Evolutionary conservation across 208 protist species (phyloP).

Genomic region (Histomonas meleagridis): DNA sequence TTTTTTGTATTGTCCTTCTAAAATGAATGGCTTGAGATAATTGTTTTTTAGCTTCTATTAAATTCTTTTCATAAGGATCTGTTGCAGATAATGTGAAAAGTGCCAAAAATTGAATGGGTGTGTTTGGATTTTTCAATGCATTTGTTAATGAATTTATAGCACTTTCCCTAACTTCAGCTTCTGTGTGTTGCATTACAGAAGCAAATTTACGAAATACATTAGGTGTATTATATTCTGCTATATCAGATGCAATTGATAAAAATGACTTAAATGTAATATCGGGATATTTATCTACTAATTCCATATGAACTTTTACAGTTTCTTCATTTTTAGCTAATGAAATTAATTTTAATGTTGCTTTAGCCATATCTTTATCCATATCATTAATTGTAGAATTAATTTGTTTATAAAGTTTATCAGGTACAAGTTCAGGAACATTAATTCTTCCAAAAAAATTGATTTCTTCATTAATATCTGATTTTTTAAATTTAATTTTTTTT

Average conservation of each 20-base stretch:
- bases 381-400: neutral
- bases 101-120: neutral
- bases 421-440: neutral
- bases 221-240: neutral
- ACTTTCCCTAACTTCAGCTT: neutral
- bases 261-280: neutral
- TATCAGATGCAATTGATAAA: neutral
- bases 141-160: neutral
- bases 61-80: neutral
- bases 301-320: neutral
- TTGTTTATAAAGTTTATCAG: neutral
- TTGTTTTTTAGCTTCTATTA: neutral
- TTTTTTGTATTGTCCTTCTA: neutral
- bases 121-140: neutral
- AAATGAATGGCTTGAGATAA: neutral
- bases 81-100: neutral
- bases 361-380: neutral
- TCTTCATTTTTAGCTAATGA: neutral
- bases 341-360: neutral
- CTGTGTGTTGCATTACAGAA: neutral
- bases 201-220: neutral
- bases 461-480: neutral
- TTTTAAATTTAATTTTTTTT: neutral
- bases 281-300: neutral
- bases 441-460: neutral